Percentiles rank a stretch among this genome's conserved stretches.
Evolutionary conservation across 305 asterid genomes (phyloP).

Genomic region (Petunia hybrid): DNA sequence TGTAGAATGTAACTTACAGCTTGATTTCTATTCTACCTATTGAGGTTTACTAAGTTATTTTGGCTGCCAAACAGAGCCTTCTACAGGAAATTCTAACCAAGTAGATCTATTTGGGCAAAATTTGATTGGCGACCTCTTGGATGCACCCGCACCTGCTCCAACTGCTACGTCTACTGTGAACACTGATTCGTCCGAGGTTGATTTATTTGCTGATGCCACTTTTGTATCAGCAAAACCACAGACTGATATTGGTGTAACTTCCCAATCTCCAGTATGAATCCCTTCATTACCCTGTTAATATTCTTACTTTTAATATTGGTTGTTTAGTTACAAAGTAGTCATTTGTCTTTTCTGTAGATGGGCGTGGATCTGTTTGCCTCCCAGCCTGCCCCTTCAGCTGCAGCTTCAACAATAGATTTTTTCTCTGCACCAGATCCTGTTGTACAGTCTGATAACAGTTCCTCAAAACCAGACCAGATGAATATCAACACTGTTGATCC

Average conservation of each 20-base stretch:
- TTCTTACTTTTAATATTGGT: background rate
- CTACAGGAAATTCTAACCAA: slow-evolving; percentile 68
- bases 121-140: slow-evolving; percentile 81
- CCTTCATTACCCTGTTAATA: slow-evolving; percentile 18
- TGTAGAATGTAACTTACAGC: slow-evolving; percentile 23
- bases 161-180: slow-evolving; percentile 50
- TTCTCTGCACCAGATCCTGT: slow-evolving; percentile 73
- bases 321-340: slow-evolving; percentile 29
- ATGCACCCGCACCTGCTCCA: slow-evolving; percentile 60
- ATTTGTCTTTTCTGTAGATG: slow-evolving; percentile 40
- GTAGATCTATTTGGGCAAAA: slow-evolving; percentile 83
- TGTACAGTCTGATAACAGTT: slow-evolving; percentile 44
- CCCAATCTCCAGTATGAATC: slow-evolving; percentile 63
- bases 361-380: slow-evolving; percentile 77
- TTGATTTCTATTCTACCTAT: slow-evolving; percentile 24
- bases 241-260: slow-evolving; percentile 45
- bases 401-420: slow-evolving; percentile 68
- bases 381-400: slow-evolving; percentile 58
- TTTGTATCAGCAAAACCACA: slow-evolving; percentile 84
- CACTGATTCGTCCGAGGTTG: slow-evolving; percentile 67
- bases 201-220: slow-evolving; percentile 91
- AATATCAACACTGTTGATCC: slow-evolving; percentile 60
- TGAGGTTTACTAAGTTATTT: slow-evolving; percentile 25
- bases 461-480: slow-evolving; percentile 50
- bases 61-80: slow-evolving; percentile 60